These are phyloP conservation scores for Trichoderma sp. DNA, from an alignment of 2,329 filamentous ascomycete species.

Conservation along the genomic window DNA sequence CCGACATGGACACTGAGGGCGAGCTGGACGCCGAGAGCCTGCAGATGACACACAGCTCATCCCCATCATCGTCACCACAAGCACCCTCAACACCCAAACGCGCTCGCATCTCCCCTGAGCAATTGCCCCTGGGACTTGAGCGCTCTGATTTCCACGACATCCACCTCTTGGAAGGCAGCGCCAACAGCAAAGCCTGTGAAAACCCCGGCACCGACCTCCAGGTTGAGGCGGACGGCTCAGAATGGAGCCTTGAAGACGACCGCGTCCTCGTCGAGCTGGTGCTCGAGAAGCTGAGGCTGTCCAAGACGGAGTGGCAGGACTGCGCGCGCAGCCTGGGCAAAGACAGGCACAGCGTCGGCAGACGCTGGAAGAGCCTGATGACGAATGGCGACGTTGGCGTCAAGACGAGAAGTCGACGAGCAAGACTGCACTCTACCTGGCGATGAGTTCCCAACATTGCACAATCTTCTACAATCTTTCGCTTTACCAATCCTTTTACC, in stretches of 20 bases:
- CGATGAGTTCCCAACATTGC: slow-evolving; percentile 37
- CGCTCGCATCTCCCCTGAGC: slow-evolving; percentile 60
- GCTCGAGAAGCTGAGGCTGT: slow-evolving; percentile 65
- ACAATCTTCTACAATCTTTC: neutral
- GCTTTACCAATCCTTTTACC: neutral
- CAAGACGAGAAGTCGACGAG: slow-evolving; percentile 48
- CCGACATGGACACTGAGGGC: slow-evolving; percentile 38
- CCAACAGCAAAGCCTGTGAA: slow-evolving; percentile 32
- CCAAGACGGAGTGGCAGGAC: slow-evolving; percentile 67
- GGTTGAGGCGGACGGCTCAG: slow-evolving; percentile 48
- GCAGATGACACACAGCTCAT: neutral
- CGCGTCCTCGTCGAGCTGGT: slow-evolving; percentile 67
- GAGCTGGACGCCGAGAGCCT: slow-evolving; percentile 26
- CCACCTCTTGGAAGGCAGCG: slow-evolving; percentile 39
- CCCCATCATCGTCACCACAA: slow-evolving; percentile 23
- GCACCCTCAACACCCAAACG: slow-evolving; percentile 60
- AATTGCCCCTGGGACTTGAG: slow-evolving; percentile 61
- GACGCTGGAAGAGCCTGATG: slow-evolving; percentile 65
- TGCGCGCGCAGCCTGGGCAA: slow-evolving; percentile 65
- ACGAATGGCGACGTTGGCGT: slow-evolving; percentile 60
- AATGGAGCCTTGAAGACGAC: slow-evolving; percentile 66
- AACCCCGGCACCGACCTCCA: slow-evolving; percentile 44
- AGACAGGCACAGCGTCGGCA: slow-evolving; percentile 57
- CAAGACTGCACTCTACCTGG: slow-evolving; percentile 58
- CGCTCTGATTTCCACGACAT: slow-evolving; percentile 60